Percentiles rank a stretch among this genome's conserved stretches.
phyloP scores from a whole-genome alignment of 2,329 filamentous ascomycete genomes.

The Xylaria multiplex region DNA sequence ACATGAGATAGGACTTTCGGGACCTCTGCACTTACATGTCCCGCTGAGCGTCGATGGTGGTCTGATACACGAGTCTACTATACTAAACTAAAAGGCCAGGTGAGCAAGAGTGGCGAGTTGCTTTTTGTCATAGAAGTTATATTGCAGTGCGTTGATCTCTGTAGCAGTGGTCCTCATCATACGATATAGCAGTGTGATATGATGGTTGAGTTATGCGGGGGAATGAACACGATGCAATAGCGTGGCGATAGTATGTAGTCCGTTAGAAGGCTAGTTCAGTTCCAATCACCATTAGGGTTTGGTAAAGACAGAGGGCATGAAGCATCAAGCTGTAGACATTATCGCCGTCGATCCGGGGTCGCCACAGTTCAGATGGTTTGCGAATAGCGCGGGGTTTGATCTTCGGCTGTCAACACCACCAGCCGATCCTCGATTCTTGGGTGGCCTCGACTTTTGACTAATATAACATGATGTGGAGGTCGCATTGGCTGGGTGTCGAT shows the following conservation, averaged over 20 bases:
- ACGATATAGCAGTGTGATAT: slow-evolving; percentile 17
- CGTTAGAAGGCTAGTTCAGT: slow-evolving; percentile 1
- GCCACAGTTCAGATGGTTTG: slow-evolving; percentile 23
- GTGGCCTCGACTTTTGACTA: slow-evolving; percentile 26
- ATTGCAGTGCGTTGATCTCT: slow-evolving; percentile 15
- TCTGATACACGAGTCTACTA: slow-evolving; percentile 14
- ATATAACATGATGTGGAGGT: slow-evolving; percentile 24
- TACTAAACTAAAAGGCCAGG: background rate
- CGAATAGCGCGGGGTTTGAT: slow-evolving; percentile 31
- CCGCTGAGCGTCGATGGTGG: background rate
- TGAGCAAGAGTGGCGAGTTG: slow-evolving; percentile 24
- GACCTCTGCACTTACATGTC: slow-evolving; percentile 3
- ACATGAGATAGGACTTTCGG: slow-evolving; percentile 5
- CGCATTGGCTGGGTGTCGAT: slow-evolving; percentile 23
- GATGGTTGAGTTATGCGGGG: slow-evolving; percentile 16
- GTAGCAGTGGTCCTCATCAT: slow-evolving; percentile 10
- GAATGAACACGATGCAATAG: slow-evolving; percentile 3
- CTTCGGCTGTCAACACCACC: slow-evolving; percentile 28
- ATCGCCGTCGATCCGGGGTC: slow-evolving; percentile 32
- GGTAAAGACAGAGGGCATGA: slow-evolving; percentile 12
- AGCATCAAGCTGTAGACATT: slow-evolving; percentile 21
- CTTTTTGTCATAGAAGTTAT: background rate
- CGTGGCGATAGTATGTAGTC: slow-evolving; percentile 6
- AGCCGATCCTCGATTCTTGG: slow-evolving; percentile 29
- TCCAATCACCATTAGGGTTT: background rate